A percentile compares a stretch with the other conserved stretches of the same genome.
phyloP scores from a whole-genome alignment of 768 basidiomycete species.

The Botryobasidium botryosum region DNA sequence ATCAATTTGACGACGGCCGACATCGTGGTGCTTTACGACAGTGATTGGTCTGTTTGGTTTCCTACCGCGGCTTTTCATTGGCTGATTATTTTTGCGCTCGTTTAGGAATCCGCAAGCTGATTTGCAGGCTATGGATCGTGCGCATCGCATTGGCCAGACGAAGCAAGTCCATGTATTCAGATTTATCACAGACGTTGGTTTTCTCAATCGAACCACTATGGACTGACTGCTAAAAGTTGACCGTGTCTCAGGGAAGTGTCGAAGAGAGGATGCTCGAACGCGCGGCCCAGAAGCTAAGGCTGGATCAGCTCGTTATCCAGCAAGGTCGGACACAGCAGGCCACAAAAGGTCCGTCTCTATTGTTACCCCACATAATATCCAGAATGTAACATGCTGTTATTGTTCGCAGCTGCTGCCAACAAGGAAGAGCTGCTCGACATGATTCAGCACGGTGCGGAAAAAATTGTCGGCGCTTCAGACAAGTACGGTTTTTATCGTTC shows the following conservation, averaged over 20 bases:
- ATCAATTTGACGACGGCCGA: conserved; percentile 95
- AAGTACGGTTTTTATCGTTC: conserved; percentile 33
- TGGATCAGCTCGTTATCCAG: conserved; percentile 95
- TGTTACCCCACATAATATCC: not conserved
- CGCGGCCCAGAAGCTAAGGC: conserved; percentile 84
- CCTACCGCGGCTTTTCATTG: conserved; percentile 5
- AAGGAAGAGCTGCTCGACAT: conserved; percentile 96
- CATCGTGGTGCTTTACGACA: conserved; percentile 88
- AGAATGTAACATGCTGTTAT: not conserved
- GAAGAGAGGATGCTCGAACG: conserved; percentile 92
- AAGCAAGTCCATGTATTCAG: conserved; percentile 96
- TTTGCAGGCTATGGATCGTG: conserved; percentile 96
- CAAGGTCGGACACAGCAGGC: conserved; percentile 69
- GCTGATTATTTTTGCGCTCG: not conserved
- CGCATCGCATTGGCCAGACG: conserved; percentile 91
- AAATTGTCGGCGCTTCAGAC: conserved; percentile 72
- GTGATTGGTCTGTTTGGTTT: conserved; percentile 58
- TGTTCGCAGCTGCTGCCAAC: conserved; percentile 50
- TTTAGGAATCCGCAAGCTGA: conserved; percentile 95
- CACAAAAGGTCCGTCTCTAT: conserved; percentile 42
- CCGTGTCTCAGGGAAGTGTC: conserved; percentile 46
- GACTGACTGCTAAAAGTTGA: not conserved
- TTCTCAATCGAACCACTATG: not conserved
- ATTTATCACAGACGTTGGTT: conserved; percentile 65
- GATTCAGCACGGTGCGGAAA: conserved; percentile 95